A percentile compares a stretch with the other conserved stretches of the same genome.
These are phyloP conservation scores for Phytophthora tentaculata DNA, from an alignment of 352 stramenopile genomes.

Conservation along the genomic window DNA sequence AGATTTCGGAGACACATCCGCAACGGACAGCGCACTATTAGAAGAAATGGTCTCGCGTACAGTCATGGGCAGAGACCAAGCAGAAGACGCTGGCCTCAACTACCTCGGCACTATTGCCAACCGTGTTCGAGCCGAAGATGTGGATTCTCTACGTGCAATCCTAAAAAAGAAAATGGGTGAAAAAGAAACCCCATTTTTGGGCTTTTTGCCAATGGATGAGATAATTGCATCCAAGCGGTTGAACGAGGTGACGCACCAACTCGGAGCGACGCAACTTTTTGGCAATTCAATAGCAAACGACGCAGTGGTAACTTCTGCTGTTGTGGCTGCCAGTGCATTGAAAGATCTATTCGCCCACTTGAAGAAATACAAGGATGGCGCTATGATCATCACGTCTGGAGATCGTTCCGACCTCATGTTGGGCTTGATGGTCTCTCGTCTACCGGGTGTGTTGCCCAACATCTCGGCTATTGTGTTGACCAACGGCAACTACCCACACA, in stretches of 20 bases:
- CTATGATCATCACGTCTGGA: slow-evolving; percentile 76
- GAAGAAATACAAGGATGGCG: slow-evolving; percentile 79
- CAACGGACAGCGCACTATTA: slow-evolving; percentile 38
- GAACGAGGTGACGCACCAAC: slow-evolving; percentile 74
- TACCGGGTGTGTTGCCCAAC: slow-evolving; percentile 73
- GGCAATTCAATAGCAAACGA: slow-evolving; percentile 66
- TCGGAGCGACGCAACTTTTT: slow-evolving; percentile 72
- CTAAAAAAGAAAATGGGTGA: slow-evolving; percentile 27
- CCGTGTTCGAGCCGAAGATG: slow-evolving; percentile 52
- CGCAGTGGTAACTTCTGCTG: slow-evolving; percentile 66
- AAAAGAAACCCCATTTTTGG: slow-evolving; percentile 66
- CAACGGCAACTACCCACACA: slow-evolving; percentile 78
- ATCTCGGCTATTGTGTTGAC: slow-evolving; percentile 77
- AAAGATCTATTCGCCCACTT: slow-evolving; percentile 81
- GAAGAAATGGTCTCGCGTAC: slow-evolving; percentile 66
- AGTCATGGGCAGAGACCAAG: slow-evolving; percentile 64
- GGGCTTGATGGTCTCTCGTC: slow-evolving; percentile 66
- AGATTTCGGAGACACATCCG: slow-evolving; percentile 46
- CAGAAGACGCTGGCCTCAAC: slow-evolving; percentile 56
- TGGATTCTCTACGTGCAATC: slow-evolving; percentile 41
- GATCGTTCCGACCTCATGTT: slow-evolving; percentile 79
- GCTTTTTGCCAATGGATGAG: slow-evolving; percentile 68
- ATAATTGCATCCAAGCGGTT: slow-evolving; percentile 76
- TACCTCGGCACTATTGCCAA: slow-evolving; percentile 83
- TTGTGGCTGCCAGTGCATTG: slow-evolving; percentile 75